phyloP scores from a whole-genome alignment of 2,329 filamentous ascomycete species.

The Rutstroemia sydowiana region DNA sequence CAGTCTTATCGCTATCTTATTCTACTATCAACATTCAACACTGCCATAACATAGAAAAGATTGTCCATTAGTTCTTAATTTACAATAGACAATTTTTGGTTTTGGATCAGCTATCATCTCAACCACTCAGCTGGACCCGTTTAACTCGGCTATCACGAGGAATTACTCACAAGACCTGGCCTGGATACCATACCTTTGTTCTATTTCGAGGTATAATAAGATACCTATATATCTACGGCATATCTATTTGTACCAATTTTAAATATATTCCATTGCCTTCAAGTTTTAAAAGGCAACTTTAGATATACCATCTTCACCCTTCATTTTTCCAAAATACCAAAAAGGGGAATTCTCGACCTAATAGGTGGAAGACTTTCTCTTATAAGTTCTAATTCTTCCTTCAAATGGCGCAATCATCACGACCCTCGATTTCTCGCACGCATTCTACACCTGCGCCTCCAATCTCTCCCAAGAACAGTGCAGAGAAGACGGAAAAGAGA shows the following conservation, averaged over 20 bases:
- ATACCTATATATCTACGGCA: not conserved
- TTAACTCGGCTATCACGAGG: constrained; percentile 3
- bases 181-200: not conserved
- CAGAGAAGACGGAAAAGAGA: constrained; percentile 6
- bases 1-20: constrained; percentile 1
- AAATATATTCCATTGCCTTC: not conserved
- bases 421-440: constrained; percentile 21
- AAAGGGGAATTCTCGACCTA: not conserved
- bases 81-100: not conserved
- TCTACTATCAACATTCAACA: not conserved
- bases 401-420: constrained; percentile 24
- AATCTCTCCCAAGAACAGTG: constrained; percentile 17
- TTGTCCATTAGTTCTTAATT: not conserved
- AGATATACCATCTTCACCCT: not conserved
- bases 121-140: not conserved
- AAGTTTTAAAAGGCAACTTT: not conserved
- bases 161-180: constrained; percentile 6
- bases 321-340: not conserved
- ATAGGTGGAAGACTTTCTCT: not conserved
- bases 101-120: not conserved
- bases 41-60: not conserved
- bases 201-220: not conserved
- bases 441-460: constrained; percentile 14
- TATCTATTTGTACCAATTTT: not conserved
- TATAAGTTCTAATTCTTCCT: not conserved